Evolutionary conservation across 495 filamentous ascomycete species (phyloP).

Genomic region (Hypoxylon subgilvum): DNA sequence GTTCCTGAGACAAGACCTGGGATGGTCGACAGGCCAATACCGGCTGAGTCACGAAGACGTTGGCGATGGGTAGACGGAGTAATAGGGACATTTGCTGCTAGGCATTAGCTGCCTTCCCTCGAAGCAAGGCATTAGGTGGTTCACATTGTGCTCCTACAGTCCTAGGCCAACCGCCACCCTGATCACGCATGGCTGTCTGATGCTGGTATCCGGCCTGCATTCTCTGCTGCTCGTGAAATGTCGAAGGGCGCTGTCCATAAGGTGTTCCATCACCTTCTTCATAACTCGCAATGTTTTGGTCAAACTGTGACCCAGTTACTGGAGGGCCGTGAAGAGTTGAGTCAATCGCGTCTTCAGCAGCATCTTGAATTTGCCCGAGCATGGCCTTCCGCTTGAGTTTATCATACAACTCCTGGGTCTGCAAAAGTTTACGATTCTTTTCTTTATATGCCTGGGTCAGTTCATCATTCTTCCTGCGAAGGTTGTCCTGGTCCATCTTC

Average conservation of each 20-base stretch:
- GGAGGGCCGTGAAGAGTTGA: conserved; percentile 53
- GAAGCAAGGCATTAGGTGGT: background rate
- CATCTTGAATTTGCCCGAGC: conserved; percentile 69
- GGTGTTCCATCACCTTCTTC: conserved; percentile 21
- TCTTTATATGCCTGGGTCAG: conserved; percentile 71
- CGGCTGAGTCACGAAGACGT: conserved; percentile 30
- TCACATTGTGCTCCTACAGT: conserved; percentile 30
- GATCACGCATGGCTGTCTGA: conserved; percentile 12
- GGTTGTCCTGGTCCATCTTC: conserved; percentile 67
- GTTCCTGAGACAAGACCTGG: conserved; percentile 40
- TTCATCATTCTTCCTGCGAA: conserved; percentile 79
- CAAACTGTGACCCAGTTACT: background rate
- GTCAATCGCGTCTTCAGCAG: conserved; percentile 71
- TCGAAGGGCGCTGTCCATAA: conserved; percentile 14
- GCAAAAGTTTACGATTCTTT: conserved; percentile 75
- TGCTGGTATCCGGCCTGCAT: conserved; percentile 11
- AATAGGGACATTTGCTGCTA: conserved; percentile 32
- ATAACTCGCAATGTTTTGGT: conserved; percentile 15
- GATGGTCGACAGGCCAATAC: conserved; percentile 36
- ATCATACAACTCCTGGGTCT: conserved; percentile 84
- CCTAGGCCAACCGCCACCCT: conserved; percentile 27
- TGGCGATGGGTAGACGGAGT: conserved; percentile 44
- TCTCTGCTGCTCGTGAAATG: conserved; percentile 25
- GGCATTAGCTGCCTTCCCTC: background rate
- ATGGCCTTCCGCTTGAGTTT: conserved; percentile 77